These are phyloP conservation scores for Trichosanthes truncata DNA, from an alignment of 306 rosid species.

Conservation along the genomic window DNA sequence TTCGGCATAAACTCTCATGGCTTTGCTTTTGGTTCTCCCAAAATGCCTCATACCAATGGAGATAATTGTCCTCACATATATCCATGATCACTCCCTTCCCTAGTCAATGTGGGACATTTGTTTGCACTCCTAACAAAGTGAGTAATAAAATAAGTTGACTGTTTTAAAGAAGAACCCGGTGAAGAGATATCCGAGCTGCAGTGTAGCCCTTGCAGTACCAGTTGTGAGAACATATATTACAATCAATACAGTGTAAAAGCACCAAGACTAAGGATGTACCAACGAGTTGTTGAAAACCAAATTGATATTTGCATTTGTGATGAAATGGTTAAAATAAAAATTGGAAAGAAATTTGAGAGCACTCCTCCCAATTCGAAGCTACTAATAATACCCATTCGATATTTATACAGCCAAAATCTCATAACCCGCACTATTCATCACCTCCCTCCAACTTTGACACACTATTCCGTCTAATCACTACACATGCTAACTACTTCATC, in stretches of 20 bases:
- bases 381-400: not conserved
- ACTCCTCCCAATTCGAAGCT: not conserved
- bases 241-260: not conserved
- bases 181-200: not conserved
- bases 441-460: not conserved
- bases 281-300: not conserved
- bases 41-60: too few species aligned
- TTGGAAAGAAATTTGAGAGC: not conserved
- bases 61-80: too few species aligned
- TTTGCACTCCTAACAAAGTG: too few species aligned
- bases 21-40: too few species aligned
- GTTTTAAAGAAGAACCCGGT: too few species aligned
- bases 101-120: too few species aligned
- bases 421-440: not conserved
- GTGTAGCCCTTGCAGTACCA: not conserved
- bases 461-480: not conserved
- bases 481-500: not conserved
- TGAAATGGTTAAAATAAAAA: not conserved
- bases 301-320: not conserved
- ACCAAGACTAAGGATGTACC: not conserved
- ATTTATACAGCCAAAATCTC: not conserved
- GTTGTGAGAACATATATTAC: not conserved
- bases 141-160: not conserved
- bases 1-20: too few species aligned
- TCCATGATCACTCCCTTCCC: too few species aligned